Percentiles rank a stretch among this genome's conserved stretches.
Evolutionary conservation across 1,284 basidiomycete species (phyloP).

Genomic region (Cystobasidium slooffiae): DNA sequence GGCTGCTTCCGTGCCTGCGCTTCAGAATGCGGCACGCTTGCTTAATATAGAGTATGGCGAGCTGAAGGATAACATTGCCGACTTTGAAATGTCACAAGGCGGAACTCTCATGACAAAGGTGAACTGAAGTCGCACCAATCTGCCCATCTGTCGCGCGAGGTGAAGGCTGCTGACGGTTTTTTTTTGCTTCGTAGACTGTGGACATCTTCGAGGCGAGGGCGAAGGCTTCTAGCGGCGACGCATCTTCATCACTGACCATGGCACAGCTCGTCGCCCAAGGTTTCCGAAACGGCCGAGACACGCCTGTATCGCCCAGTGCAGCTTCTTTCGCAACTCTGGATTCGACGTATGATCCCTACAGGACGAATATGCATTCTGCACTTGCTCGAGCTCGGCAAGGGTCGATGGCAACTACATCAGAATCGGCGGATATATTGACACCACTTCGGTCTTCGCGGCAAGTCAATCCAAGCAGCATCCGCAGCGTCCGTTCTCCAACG

Average conservation of each 20-base stretch:
- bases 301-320: background rate
- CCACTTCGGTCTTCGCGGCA: too few species aligned
- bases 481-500: too few species aligned
- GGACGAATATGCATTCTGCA: too few species aligned
- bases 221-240: too few species aligned
- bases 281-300: background rate
- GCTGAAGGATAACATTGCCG: conserved; percentile 3
- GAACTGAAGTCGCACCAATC: background rate
- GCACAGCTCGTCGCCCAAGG: conserved; percentile 5
- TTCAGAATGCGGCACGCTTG: background rate
- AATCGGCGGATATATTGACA: too few species aligned
- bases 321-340: conserved; percentile 28
- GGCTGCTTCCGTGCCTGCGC: too few species aligned
- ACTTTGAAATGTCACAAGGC: background rate
- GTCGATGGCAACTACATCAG: too few species aligned
- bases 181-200: background rate
- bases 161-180: background rate
- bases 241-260: background rate
- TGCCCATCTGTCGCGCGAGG: background rate
- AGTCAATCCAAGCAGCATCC: too few species aligned
- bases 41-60: background rate
- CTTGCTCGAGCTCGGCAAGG: too few species aligned
- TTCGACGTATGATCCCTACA: conserved; percentile 11
- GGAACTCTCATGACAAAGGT: background rate
- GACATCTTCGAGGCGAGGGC: background rate